Evolutionary conservation across 2,329 filamentous ascomycete genomes (phyloP).

Genomic region (Aspergillus calidoustus): DNA sequence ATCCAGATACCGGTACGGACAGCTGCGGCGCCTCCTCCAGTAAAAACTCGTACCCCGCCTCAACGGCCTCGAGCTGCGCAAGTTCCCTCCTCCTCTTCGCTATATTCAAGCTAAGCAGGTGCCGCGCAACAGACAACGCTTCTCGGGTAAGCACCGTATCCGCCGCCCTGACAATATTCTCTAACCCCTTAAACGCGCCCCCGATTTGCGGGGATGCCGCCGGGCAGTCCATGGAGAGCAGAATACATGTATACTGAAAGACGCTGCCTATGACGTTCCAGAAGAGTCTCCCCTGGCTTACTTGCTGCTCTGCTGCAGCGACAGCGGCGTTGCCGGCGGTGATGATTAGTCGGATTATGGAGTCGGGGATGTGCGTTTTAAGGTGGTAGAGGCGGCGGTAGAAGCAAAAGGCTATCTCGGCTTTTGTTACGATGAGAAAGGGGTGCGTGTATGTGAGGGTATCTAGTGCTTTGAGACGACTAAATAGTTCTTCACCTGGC

Average conservation of each 20-base stretch:
- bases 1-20: no score
- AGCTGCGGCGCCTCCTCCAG: constrained; percentile 15
- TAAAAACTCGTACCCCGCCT: constrained; percentile 25
- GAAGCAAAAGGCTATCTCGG: constrained; percentile 38
- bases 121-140: constrained; percentile 35
- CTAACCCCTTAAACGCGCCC: constrained; percentile 31
- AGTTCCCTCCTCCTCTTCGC: constrained; percentile 37
- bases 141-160: constrained; percentile 35
- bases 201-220: constrained; percentile 24
- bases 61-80: constrained; percentile 33
- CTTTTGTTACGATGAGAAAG: constrained; percentile 36
- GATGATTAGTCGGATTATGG: constrained; percentile 29
- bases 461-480: constrained; percentile 29
- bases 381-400: constrained; percentile 38
- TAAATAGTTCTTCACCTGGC: constrained; percentile 29
- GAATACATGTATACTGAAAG: constrained; percentile 36
- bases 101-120: constrained; percentile 33
- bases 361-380: constrained; percentile 28
- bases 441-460: constrained; percentile 28
- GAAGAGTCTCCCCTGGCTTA: constrained; percentile 30
- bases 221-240: constrained; percentile 36
- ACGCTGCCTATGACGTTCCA: constrained; percentile 40
- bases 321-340: constrained; percentile 28
- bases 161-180: constrained; percentile 30
- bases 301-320: constrained; percentile 29